Conservation (phyloP, 345 rosid genomes). For the Gossypium anomalum region DNA sequence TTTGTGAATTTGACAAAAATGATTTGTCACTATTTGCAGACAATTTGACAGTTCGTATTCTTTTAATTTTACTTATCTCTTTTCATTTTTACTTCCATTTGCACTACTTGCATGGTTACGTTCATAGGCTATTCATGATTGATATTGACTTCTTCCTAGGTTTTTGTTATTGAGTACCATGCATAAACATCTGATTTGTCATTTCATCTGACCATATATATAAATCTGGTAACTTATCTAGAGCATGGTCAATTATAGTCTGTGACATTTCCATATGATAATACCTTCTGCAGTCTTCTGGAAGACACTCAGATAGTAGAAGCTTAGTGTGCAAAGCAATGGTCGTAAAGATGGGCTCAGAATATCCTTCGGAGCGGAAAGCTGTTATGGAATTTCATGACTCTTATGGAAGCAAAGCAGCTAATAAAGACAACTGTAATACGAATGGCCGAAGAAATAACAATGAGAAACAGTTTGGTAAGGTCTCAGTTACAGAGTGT, state of each 20-base stretch:
- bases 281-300: conserved; percentile 32
- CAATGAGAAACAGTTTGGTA: conserved; percentile 22
- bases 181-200: neutral
- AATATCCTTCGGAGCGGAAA: conserved; percentile 21
- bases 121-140: conserved; percentile 4
- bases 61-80: neutral
- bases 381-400: conserved; percentile 15
- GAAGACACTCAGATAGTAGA: conserved; percentile 21
- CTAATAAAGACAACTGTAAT: conserved; percentile 1
- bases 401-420: conserved; percentile 14
- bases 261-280: conserved; percentile 25
- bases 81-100: neutral
- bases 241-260: neutral
- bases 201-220: neutral
- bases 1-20: neutral
- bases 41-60: neutral
- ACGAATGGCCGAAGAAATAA: conserved; percentile 3
- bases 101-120: neutral
- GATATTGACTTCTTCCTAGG: neutral
- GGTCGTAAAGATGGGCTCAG: conserved; percentile 16
- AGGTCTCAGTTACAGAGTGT: conserved; percentile 12
- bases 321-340: conserved; percentile 18
- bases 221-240: neutral
- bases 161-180: neutral
- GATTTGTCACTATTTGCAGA: neutral